These are phyloP conservation scores for Lotus japonicus DNA, from an alignment of 306 rosid species.

Conservation along the genomic window DNA sequence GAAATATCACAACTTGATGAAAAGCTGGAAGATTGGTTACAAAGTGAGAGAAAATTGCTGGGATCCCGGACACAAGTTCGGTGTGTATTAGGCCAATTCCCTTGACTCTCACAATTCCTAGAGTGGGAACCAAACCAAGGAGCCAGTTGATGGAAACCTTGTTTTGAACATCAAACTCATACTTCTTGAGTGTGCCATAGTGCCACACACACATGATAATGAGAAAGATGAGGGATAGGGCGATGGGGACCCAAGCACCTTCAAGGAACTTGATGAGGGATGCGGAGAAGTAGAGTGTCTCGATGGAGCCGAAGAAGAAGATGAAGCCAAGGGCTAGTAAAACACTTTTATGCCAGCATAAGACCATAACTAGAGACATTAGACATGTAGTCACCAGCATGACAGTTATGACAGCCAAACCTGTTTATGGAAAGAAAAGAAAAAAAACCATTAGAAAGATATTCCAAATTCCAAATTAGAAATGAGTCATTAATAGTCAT, in stretches of 20 bases:
- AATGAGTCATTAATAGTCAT: neutral
- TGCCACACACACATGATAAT: conserved; percentile 67
- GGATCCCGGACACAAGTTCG: conserved; percentile 75
- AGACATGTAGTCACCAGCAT: conserved; percentile 87
- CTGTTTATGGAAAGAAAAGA: conserved; percentile 29
- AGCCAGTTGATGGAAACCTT: conserved; percentile 78
- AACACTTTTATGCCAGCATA: conserved; percentile 65
- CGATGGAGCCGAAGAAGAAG: conserved; percentile 56
- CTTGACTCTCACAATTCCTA: conserved; percentile 70
- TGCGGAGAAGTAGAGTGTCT: conserved; percentile 82
- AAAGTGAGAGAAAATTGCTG: conserved; percentile 73
- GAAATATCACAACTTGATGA: conserved; percentile 75
- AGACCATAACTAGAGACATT: conserved; percentile 75
- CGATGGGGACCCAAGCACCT: conserved; percentile 88
- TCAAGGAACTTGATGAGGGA: conserved; percentile 61
- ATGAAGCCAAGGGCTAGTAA: conserved; percentile 52
- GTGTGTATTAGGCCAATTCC: conserved; percentile 75
- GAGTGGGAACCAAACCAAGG: conserved; percentile 59
- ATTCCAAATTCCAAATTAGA: neutral
- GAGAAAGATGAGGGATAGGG: conserved; percentile 41
- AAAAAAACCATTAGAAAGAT: neutral
- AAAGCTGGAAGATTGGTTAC: conserved; percentile 81
- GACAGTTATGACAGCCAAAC: conserved; percentile 76
- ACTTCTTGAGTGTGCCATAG: conserved; percentile 68
- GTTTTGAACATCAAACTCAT: conserved; percentile 66